Base-by-base conservation (phyloP, 2,329 filamentous ascomycete genomes). In the Phialemoniopsis sp. region DNA sequence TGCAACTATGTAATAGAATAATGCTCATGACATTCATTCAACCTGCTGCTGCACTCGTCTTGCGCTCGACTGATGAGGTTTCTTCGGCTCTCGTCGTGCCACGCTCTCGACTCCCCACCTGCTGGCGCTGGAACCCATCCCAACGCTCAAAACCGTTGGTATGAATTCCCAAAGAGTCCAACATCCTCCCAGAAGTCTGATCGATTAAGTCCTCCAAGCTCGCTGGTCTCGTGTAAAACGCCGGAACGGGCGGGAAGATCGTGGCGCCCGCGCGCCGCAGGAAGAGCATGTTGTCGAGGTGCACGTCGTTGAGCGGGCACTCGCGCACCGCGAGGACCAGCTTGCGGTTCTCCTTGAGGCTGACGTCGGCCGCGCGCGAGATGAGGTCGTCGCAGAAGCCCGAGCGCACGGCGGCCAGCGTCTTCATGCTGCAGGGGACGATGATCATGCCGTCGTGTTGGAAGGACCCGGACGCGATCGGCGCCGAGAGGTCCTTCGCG, bases 361-460 rank as follows among this genome's bases (percentile, higher is more conserved):
- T 63, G 2, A 73, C 68, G 42, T 68, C 67, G 3, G 68, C 70
- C 0, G 67, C 63, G 0, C 68, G 54, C 0, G 64, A 55, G 26
- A 72, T 69, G 10, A 73, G 44, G 42, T 72, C 68, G 30, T 70
- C 63, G 39, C 63, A 62, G 40, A 60, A 65, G 0, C 68, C 69
- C 2, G 54, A 48, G 15, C 58, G 49, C 4, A 73, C 59, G 0
- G 56, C 63, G 1, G 67, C 64, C 4, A 73, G 55, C 1, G 68
- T 72, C 49, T 72, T 72, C 63, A 73, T 67, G 38, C 60, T 66
- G 51, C 69, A 74, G 0, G 63, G 67, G 0, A 67, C 62, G 3
- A 73, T 49, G 13, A 73, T 66, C 69, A 74, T 74, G 10, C 68
- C 67, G 39, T 64, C 60, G 29, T 51, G 55, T 30, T 53, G 57